Evolutionary conservation across 2,329 filamentous ascomycete species (phyloP).

Genomic region (Aspergillus sp.): DNA sequence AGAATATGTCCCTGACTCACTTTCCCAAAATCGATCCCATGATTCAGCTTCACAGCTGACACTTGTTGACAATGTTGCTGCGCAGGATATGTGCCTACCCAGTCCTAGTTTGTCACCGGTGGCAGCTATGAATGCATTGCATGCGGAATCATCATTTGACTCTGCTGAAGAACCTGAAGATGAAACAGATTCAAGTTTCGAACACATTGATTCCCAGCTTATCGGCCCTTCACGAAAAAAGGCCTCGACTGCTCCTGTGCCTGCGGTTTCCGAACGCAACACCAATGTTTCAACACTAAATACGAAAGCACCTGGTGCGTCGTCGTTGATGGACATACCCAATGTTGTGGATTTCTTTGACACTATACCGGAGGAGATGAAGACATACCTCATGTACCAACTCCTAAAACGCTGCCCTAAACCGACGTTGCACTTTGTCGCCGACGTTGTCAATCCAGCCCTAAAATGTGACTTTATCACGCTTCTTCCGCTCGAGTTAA

Average conservation of each 20-base stretch:
- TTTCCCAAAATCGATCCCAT: conserved; percentile 19
- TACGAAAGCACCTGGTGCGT: conserved; percentile 27
- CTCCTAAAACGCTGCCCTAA: conserved; percentile 84
- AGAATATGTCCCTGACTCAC: conserved; percentile 23
- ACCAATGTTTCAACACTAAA: conserved; percentile 4
- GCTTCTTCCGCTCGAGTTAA: conserved; percentile 80
- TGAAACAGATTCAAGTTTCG: conserved; percentile 46
- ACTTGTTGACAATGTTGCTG: conserved; percentile 66
- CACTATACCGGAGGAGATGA: conserved; percentile 84
- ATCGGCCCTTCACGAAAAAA: conserved; percentile 22
- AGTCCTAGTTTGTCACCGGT: conserved; percentile 91
- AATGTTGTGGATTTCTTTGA: conserved; percentile 88
- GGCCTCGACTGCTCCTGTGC: conserved; percentile 11
- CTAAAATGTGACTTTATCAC: conserved; percentile 91
- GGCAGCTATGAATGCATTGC: conserved; percentile 68
- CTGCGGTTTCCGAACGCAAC: conserved; percentile 12
- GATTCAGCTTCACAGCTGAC: conserved; percentile 39
- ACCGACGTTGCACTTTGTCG: conserved; percentile 83
- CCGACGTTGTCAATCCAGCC: conserved; percentile 87
- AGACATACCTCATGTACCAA: conserved; percentile 96
- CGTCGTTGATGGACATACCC: conserved; percentile 72
- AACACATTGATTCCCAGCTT: conserved; percentile 33
- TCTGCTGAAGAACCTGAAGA: conserved; percentile 40
- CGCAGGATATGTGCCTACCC: conserved; percentile 87
- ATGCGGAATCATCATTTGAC: conserved; percentile 44